Percentiles rank a stretch among this genome's conserved stretches.
These are phyloP conservation scores for Pseudotulostoma volvatum DNA, from an alignment of 495 filamentous ascomycete genomes.

Conservation along the genomic window DNA sequence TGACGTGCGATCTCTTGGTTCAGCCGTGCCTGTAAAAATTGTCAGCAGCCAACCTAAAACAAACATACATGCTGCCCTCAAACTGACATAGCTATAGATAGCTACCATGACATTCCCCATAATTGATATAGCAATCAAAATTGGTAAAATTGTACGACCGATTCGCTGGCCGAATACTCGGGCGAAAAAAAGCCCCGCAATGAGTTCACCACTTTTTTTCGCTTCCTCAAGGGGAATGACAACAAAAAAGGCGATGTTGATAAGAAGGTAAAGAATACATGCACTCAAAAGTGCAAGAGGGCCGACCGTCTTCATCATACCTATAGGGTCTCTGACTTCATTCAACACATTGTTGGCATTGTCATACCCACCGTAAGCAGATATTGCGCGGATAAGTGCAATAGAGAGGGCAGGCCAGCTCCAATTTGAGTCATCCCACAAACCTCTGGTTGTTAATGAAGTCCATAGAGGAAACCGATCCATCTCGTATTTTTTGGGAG, in stretches of 20 bases:
- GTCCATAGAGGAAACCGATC: slow-evolving; percentile 4
- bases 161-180: slow-evolving; percentile 33
- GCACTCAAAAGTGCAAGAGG: slow-evolving; percentile 34
- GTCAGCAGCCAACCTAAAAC: too few species aligned
- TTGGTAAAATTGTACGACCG: slow-evolving; percentile 31
- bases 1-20: slow-evolving; percentile 40
- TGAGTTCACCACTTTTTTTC: slow-evolving; percentile 36
- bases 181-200: slow-evolving; percentile 43
- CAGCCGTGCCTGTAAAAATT: slow-evolving; percentile 39
- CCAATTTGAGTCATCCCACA: slow-evolving; percentile 1
- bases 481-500: slow-evolving; percentile 1
- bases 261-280: slow-evolving; percentile 37
- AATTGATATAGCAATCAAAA: slow-evolving; percentile 38
- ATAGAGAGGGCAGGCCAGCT: too few species aligned
- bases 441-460: too few species aligned
- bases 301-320: slow-evolving; percentile 37
- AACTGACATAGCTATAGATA: too few species aligned
- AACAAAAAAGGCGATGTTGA: slow-evolving; percentile 44
- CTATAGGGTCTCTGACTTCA: slow-evolving; percentile 43
- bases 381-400: slow-evolving; percentile 43
- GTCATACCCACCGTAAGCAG: slow-evolving; percentile 38
- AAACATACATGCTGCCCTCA: too few species aligned
- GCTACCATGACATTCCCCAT: slow-evolving; percentile 49
- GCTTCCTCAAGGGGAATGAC: slow-evolving; percentile 43
- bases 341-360: slow-evolving; percentile 49